These are phyloP conservation scores for Pelargonium myrrhifolium DNA, from an alignment of 441 rosid species.

Conservation along the genomic window DNA sequence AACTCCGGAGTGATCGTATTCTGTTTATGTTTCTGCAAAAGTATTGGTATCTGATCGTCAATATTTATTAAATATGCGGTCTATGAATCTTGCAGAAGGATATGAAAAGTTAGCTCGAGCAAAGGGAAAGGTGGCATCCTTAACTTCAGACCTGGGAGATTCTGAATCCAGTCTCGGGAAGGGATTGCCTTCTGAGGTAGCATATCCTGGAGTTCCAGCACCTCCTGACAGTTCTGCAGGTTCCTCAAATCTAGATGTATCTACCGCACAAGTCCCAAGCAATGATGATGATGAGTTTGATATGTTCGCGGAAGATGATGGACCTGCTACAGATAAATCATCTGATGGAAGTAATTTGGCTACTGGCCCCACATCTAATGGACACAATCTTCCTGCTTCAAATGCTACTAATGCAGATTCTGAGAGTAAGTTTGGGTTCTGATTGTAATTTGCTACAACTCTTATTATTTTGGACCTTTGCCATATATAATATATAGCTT, in stretches of 20 bases:
- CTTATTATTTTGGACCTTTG: not conserved
- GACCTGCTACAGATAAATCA: constrained; percentile 28
- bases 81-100: constrained; percentile 47
- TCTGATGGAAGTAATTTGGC: constrained; percentile 25
- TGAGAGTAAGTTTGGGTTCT: constrained; percentile 32
- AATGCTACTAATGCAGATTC: constrained; percentile 21
- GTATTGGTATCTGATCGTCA: not conserved
- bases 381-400: constrained; percentile 26
- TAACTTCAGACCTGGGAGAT: constrained; percentile 15
- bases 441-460: constrained; percentile 1
- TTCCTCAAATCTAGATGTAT: constrained; percentile 22
- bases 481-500: constrained; percentile 12
- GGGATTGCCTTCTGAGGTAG: constrained; percentile 20
- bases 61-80: not conserved
- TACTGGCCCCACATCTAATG: constrained; percentile 28
- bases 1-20: not conserved
- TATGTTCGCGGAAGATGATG: constrained; percentile 81
- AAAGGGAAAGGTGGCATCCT: constrained; percentile 34
- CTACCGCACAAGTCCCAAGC: constrained; percentile 26
- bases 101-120: constrained; percentile 63
- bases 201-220: constrained; percentile 26
- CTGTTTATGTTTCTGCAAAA: not conserved
- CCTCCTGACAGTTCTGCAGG: constrained; percentile 21
- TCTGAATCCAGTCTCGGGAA: constrained; percentile 17
- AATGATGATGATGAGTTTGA: constrained; percentile 43